Conservation (phyloP, 2,329 filamentous ascomycete species). For the Thermoascus crustaceus region DNA sequence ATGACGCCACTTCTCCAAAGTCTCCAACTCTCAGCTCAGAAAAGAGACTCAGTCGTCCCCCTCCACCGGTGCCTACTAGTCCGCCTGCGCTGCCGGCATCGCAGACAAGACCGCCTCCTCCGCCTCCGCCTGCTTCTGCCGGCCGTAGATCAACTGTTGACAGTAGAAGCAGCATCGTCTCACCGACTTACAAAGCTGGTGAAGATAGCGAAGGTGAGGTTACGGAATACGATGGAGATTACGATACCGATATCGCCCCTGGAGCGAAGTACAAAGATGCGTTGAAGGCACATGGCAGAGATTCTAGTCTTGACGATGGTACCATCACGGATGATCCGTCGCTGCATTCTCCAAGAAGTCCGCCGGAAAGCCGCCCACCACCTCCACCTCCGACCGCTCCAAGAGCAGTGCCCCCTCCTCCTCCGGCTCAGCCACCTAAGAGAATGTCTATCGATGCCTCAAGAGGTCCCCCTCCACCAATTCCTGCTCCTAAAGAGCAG, state of each 20-base stretch:
- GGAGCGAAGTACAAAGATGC: constrained; percentile 91
- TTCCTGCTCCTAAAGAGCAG: constrained; percentile 41
- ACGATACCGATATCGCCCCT: constrained; percentile 95
- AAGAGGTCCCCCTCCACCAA: constrained; percentile 59
- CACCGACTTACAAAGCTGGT: constrained; percentile 41
- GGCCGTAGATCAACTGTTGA: constrained; percentile 56
- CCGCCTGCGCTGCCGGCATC: constrained; percentile 29
- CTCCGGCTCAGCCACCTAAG: constrained; percentile 53
- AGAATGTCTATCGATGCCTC: constrained; percentile 62
- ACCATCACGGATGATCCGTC: constrained; percentile 49
- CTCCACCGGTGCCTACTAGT: constrained; percentile 32
- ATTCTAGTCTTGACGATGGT: constrained; percentile 66
- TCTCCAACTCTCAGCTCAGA: constrained; percentile 26
- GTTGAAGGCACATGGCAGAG: constrained; percentile 69
- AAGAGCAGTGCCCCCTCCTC: constrained; percentile 55
- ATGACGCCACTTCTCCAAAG: constrained; percentile 36
- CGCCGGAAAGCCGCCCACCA: constrained; percentile 34
- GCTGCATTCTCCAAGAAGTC: constrained; percentile 38
- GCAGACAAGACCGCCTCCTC: constrained; percentile 58
- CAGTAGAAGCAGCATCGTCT: constrained; percentile 32
- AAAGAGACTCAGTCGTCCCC: constrained; percentile 36
- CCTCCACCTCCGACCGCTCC: constrained; percentile 52
- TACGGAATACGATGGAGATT: constrained; percentile 94
- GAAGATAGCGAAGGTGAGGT: constrained; percentile 67
- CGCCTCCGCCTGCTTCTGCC: constrained; percentile 45